These are phyloP conservation scores for Ambispora gerdemannii DNA, from an alignment of 192 early-diverging fungal genomes.

Conservation along the genomic window DNA sequence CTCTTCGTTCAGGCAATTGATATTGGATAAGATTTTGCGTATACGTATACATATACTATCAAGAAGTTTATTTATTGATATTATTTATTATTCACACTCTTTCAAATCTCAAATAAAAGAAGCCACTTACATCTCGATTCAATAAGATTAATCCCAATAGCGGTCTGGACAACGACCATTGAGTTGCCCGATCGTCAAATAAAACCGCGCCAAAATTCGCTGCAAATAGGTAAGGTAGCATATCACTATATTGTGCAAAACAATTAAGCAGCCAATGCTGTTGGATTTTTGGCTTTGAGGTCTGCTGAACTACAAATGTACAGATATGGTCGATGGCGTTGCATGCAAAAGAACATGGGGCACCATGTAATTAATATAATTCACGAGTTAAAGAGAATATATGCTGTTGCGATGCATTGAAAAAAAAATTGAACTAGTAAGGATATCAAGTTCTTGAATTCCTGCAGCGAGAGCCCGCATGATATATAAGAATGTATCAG, in stretches of 20 bases:
- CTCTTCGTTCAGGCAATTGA: conserved; percentile 42
- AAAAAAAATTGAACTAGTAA: conserved; percentile 17
- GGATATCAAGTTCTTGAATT: conserved; percentile 56
- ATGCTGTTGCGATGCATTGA: neutral
- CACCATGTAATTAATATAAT: conserved; percentile 32
- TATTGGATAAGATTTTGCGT: neutral
- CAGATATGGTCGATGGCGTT: conserved; percentile 69
- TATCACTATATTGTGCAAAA: conserved; percentile 53
- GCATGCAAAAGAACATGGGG: conserved; percentile 59
- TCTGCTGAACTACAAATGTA: conserved; percentile 60
- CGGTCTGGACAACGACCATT: conserved; percentile 82
- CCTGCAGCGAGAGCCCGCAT: conserved; percentile 74
- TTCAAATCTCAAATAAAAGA: neutral
- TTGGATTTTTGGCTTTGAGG: conserved; percentile 34
- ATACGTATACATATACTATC: conserved; percentile 19
- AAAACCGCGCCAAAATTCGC: conserved; percentile 70
- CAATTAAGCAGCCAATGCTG: conserved; percentile 58
- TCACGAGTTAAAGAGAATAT: conserved; percentile 1
- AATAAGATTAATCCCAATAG: conserved; percentile 76
- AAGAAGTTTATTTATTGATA: too few relatives aligned
- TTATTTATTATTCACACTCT: too few relatives aligned
- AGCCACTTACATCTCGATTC: conserved; percentile 54
- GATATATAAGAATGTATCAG: conserved; percentile 63
- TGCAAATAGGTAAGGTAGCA: conserved; percentile 61
- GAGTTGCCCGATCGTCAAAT: conserved; percentile 77